These are phyloP conservation scores for Daedaleopsis sinensis DNA, from an alignment of 768 basidiomycete species.

Conservation along the genomic window DNA sequence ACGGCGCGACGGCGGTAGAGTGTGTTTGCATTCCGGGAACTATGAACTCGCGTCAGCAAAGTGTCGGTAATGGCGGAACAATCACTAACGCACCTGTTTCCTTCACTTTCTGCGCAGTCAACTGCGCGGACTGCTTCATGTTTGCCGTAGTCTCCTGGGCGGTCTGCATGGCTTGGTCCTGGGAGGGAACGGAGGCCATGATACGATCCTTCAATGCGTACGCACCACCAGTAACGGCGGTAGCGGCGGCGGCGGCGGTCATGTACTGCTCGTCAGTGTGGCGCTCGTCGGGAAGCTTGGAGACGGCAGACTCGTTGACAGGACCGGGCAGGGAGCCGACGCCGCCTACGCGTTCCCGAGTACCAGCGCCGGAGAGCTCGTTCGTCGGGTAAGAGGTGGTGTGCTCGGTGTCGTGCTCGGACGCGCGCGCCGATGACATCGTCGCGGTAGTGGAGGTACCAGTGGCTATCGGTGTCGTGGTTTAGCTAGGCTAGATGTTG, in stretches of 20 bases:
- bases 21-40: neutral
- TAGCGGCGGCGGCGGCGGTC: constrained; percentile 11
- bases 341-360: constrained; percentile 35
- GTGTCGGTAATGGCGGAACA: no score
- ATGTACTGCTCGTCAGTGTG: constrained; percentile 9
- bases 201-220: constrained; percentile 13
- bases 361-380: constrained; percentile 18
- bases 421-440: constrained; percentile 20
- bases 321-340: constrained; percentile 54
- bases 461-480: no score
- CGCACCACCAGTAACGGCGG: constrained; percentile 5
- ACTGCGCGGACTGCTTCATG: neutral
- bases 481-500: no score
- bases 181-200: neutral
- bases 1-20: constrained; percentile 16
- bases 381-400: constrained; percentile 14
- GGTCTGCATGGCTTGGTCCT: neutral
- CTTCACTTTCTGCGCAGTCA: constrained; percentile 1
- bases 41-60: neutral
- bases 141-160: neutral
- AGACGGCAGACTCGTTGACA: constrained; percentile 47
- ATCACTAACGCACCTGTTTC: constrained; percentile 5
- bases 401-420: constrained; percentile 22
- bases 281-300: constrained; percentile 52
- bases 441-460: constrained; percentile 8